Percentiles rank a stretch among this genome's conserved stretches.
These are phyloP conservation scores for Podaxis rugospora DNA, from an alignment of 768 basidiomycete species.

Conservation along the genomic window DNA sequence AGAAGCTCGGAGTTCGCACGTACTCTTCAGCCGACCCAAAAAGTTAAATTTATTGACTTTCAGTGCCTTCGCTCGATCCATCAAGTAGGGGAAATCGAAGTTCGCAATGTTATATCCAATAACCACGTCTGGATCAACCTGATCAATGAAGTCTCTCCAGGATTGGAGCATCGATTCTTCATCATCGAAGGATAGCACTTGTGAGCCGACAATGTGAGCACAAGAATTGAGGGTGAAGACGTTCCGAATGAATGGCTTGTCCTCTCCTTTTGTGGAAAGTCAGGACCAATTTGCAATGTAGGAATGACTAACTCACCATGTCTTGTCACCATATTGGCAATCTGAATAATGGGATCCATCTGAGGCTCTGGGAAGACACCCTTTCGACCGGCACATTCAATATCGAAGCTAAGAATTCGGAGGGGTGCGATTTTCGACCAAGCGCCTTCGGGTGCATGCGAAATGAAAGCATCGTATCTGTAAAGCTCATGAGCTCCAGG, in stretches of 20 bases:
- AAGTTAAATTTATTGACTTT: slow-evolving; percentile 65
- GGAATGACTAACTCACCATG: slow-evolving; percentile 60
- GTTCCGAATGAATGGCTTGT: slow-evolving; percentile 92
- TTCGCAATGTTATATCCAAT: slow-evolving; percentile 94
- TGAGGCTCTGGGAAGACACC: slow-evolving; percentile 95
- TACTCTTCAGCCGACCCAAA: slow-evolving; percentile 76
- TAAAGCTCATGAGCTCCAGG: not conserved
- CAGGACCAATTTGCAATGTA: not conserved
- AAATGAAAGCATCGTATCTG: slow-evolving; percentile 84
- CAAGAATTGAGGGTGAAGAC: slow-evolving; percentile 95
- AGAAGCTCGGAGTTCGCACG: slow-evolving; percentile 8
- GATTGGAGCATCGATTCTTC: slow-evolving; percentile 69
- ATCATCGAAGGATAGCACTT: slow-evolving; percentile 79
- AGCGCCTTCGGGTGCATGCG: slow-evolving; percentile 85
- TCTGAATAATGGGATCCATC: slow-evolving; percentile 94
- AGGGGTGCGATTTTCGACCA: slow-evolving; percentile 94
- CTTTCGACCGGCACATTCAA: slow-evolving; percentile 97
- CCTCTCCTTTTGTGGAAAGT: slow-evolving; percentile 57
- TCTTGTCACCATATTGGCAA: slow-evolving; percentile 97
- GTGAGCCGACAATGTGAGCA: slow-evolving; percentile 94
- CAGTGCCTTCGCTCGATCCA: slow-evolving; percentile 86
- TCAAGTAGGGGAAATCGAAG: slow-evolving; percentile 95
- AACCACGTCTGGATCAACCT: slow-evolving; percentile 92
- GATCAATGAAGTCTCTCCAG: slow-evolving; percentile 89
- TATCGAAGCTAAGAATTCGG: slow-evolving; percentile 95